Conservation (phyloP, 2,329 filamentous ascomycete genomes). For the Sporothrix protearum region DNA sequence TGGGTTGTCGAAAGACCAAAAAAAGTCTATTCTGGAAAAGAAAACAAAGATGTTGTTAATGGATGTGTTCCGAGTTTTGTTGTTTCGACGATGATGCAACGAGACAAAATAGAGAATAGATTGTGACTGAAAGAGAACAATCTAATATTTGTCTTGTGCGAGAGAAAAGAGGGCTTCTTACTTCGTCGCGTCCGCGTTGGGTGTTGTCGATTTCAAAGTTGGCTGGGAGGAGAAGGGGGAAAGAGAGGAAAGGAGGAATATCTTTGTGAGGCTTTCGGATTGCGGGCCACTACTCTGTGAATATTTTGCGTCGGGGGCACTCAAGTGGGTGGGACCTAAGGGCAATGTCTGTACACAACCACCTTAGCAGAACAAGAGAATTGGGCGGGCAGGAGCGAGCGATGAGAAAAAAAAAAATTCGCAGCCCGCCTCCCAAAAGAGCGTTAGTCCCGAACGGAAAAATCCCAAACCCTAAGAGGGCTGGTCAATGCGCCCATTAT, state of each 20-base stretch:
- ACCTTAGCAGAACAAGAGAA: background rate
- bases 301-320: slow-evolving; percentile 25
- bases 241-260: slow-evolving; percentile 22
- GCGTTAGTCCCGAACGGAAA: slow-evolving; percentile 1
- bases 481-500: background rate
- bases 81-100: slow-evolving; percentile 17
- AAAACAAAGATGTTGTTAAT: slow-evolving; percentile 36
- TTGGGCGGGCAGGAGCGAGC: background rate
- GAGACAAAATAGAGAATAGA: slow-evolving; percentile 38
- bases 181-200: slow-evolving; percentile 29
- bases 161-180: slow-evolving; percentile 19
- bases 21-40: slow-evolving; percentile 34
- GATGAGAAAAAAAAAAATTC: slow-evolving; percentile 16
- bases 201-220: slow-evolving; percentile 27
- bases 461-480: slow-evolving; percentile 24
- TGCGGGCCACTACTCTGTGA: slow-evolving; percentile 24
- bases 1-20: slow-evolving; percentile 24
- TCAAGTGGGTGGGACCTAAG: slow-evolving; percentile 10
- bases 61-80: background rate
- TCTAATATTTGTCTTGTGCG: background rate
- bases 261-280: slow-evolving; percentile 25
- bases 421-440: background rate
- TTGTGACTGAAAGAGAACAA: background rate
- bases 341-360: background rate
- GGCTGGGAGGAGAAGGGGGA: slow-evolving; percentile 24